These are phyloP conservation scores for Globisporangium spinosum DNA, from an alignment of 352 stramenopile genomes.

Conservation along the genomic window DNA sequence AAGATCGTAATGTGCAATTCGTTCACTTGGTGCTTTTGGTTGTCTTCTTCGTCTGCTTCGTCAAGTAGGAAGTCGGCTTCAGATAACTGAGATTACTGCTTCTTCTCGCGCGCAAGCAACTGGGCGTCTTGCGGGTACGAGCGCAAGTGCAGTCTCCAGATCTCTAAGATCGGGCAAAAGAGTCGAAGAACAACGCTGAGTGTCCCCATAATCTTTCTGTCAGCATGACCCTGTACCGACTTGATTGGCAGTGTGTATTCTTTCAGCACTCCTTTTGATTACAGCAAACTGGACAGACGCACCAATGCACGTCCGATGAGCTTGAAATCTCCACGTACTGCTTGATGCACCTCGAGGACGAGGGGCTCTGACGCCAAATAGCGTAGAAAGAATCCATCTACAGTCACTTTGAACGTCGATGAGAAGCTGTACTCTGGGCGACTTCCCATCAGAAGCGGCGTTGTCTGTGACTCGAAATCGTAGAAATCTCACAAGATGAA, in stretches of 20 bases:
- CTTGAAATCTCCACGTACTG: conserved; percentile 85
- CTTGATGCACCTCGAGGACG: conserved; percentile 87
- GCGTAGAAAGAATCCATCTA: conserved; percentile 91
- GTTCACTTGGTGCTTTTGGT: conserved; percentile 31
- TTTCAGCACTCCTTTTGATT: conserved; percentile 74
- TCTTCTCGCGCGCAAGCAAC: conserved; percentile 32
- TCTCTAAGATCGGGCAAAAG: conserved; percentile 86
- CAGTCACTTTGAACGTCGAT: conserved; percentile 89
- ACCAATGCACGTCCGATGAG: conserved; percentile 71
- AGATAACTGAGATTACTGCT: conserved; percentile 12
- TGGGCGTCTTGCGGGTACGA: conserved; percentile 83
- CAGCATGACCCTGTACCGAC: conserved; percentile 22
- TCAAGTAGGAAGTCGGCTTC: conserved; percentile 21
- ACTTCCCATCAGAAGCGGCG: conserved; percentile 76
- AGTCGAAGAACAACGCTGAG: conserved; percentile 85
- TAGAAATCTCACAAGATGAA: conserved; percentile 94
- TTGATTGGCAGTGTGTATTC: conserved; percentile 49
- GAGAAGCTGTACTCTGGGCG: conserved; percentile 90
- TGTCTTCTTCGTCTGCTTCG: conserved; percentile 23
- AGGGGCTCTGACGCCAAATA: conserved; percentile 89
- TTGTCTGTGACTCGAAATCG: conserved; percentile 93
- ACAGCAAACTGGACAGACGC: conserved; percentile 66
- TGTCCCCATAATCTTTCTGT: conserved; percentile 47
- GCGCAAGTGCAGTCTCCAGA: conserved; percentile 89
- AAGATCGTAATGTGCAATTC: conserved; percentile 71